Evolutionary conservation across 805 yeast species (phyloP).

Genomic region (Metschnikowia gelsemii): DNA sequence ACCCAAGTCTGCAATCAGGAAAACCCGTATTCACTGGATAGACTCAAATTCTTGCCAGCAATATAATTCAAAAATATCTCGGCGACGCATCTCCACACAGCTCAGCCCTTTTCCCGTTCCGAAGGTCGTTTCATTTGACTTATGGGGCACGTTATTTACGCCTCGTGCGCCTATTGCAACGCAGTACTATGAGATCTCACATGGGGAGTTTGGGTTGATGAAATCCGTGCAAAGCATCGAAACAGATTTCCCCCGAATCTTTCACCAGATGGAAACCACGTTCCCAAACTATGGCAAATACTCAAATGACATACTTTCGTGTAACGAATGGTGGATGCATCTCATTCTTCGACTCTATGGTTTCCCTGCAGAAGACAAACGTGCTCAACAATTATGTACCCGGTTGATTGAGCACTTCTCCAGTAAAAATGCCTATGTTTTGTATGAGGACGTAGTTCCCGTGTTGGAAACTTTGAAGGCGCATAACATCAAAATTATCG

Average conservation of each 20-base stretch:
- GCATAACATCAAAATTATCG: constrained; percentile 38
- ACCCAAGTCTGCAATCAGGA: no score
- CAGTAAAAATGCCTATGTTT: constrained; percentile 49
- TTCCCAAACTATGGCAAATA: constrained; percentile 66
- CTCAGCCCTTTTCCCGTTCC: constrained; percentile 37
- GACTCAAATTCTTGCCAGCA: background rate
- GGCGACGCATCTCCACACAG: no score
- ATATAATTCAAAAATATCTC: background rate
- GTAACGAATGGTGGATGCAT: constrained; percentile 58
- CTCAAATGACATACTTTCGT: constrained; percentile 19
- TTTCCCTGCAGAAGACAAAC: constrained; percentile 24
- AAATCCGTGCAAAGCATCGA: constrained; percentile 27
- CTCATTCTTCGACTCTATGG: constrained; percentile 46
- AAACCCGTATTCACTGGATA: background rate
- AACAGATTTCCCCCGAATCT: constrained; percentile 30
- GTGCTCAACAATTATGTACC: constrained; percentile 39
- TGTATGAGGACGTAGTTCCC: constrained; percentile 54
- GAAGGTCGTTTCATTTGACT: constrained; percentile 60
- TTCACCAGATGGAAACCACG: constrained; percentile 32
- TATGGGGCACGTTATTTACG: constrained; percentile 62
- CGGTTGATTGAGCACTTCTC: constrained; percentile 50
- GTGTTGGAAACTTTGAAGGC: constrained; percentile 36
- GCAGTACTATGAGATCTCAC: constrained; percentile 53
- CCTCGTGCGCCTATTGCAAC: constrained; percentile 53
- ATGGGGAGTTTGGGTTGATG: constrained; percentile 40